Percentiles rank a stretch among this genome's conserved stretches.
Evolutionary conservation across 2,329 filamentous ascomycete genomes (phyloP).

Genomic region (Aspergillus uvarum): DNA sequence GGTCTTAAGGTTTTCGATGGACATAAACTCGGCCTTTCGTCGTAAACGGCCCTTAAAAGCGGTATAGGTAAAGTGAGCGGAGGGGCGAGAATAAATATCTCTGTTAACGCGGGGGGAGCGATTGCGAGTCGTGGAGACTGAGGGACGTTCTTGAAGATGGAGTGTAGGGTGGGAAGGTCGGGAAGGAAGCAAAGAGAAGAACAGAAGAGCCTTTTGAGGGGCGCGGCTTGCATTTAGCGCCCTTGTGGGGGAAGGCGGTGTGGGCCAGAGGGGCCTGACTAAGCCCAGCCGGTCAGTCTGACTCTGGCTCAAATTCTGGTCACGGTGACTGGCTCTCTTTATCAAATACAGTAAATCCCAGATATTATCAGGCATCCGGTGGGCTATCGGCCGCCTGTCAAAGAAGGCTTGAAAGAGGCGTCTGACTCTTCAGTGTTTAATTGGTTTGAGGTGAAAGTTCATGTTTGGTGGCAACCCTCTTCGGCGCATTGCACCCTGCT

Average conservation of each 20-base stretch:
- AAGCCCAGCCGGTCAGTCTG: constrained; percentile 2
- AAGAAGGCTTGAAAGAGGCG: neutral
- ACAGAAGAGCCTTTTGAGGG: constrained; percentile 39
- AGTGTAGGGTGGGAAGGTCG: constrained; percentile 22
- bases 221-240: constrained; percentile 22
- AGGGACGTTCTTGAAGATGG: constrained; percentile 3
- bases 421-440: neutral
- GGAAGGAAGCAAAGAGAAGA: constrained; percentile 30
- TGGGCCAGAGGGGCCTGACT: constrained; percentile 13
- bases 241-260: constrained; percentile 36
- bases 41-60: constrained; percentile 49
- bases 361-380: neutral
- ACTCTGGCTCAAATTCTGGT: neutral
- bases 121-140: constrained; percentile 19
- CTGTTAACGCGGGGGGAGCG: constrained; percentile 21
- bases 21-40: constrained; percentile 86
- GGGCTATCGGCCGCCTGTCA: neutral
- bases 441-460: neutral
- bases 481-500: neutral
- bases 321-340: neutral
- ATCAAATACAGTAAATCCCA: too few species aligned
- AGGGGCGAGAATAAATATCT: constrained; percentile 35
- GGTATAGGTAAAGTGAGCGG: constrained; percentile 31
- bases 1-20: constrained; percentile 98
- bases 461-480: neutral